Base-by-base conservation (phyloP, 371 early-diverging fungal genomes). In the Saksenaea vasiformis region DNA sequence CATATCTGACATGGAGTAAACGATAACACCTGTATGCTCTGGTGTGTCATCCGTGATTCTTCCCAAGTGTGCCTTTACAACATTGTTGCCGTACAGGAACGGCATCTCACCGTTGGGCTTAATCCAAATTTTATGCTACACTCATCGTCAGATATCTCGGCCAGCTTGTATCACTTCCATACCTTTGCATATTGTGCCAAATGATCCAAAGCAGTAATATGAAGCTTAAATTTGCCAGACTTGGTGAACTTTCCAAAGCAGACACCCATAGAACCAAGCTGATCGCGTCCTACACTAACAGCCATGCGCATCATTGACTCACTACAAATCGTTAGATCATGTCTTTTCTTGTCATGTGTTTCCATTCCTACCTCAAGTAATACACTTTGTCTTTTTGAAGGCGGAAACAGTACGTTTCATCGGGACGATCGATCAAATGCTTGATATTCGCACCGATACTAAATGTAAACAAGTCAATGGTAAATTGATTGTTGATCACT, bases 91-190 rank as follows among this genome's bases (percentile, higher is more conserved):
- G 76, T 99, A 99, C 68, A 99, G 73, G 85, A 93, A 98, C 22
- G 98, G 95, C 99, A 98, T 99, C 79, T 99, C 99, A 63, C 99
- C 99, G 74, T 93, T 96, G 39, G 95, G 95, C 81, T 99, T 99
- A 58, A 99, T 91, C 98, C 99, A 99, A 44, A 99, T 91, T 56
- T 79, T 82, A 61, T 82, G 69, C 81, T 77, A 61, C 10, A 36
- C 5, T 14, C 13, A 61, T 11, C 31, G 15, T 39, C 56, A 62
- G 3, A 36, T 24, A 8, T 59, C 27, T 11, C 54, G 14, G 26
- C 7, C 14, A 31, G n/a, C n/a, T 57, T 34, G 0, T 9, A 28
- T 51, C 27, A 38, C 28, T 14, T 47, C 5, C 31, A 60, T 84
- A 92, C 92, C 85, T 91, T 91, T 24, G 98, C 97, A 77, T 97